phyloP scores from a whole-genome alignment of 441 rosid genomes.

The Erodium chrysanthum region DNA sequence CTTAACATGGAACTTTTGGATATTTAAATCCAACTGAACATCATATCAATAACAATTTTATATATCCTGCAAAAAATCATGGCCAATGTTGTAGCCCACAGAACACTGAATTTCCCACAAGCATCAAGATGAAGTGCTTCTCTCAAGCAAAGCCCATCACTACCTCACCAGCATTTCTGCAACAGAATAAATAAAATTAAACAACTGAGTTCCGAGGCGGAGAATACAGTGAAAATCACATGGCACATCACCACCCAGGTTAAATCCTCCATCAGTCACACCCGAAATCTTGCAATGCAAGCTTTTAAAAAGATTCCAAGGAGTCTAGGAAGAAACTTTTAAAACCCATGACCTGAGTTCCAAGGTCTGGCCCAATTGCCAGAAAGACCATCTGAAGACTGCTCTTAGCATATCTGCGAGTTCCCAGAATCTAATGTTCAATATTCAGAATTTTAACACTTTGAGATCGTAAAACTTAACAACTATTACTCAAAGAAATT shows the following conservation, averaged over 20 bases:
- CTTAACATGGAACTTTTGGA: slow-evolving; percentile 9
- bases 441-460: slow-evolving; percentile 38
- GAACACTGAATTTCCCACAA: slow-evolving; percentile 35
- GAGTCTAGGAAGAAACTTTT: slow-evolving; percentile 37
- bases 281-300: slow-evolving; percentile 43
- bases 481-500: slow-evolving; percentile 7
- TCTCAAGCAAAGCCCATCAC: slow-evolving; percentile 50
- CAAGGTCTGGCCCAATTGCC: slow-evolving; percentile 57
- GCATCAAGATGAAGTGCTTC: slow-evolving; percentile 44
- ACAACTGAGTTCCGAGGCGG: slow-evolving; percentile 32
- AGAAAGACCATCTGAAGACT: slow-evolving; percentile 55
- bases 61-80: slow-evolving; percentile 29
- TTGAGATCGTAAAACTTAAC: slow-evolving; percentile 24
- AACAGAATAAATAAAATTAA: slow-evolving; percentile 50
- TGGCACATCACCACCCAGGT: slow-evolving; percentile 32
- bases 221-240: slow-evolving; percentile 36
- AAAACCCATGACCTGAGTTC: slow-evolving; percentile 51
- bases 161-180: slow-evolving; percentile 61
- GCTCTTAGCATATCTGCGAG: slow-evolving; percentile 69
- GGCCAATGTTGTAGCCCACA: slow-evolving; percentile 35
- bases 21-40: slow-evolving; percentile 15
- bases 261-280: slow-evolving; percentile 41
- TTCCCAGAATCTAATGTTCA: slow-evolving; percentile 68
- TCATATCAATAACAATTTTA: slow-evolving; percentile 4
- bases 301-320: slow-evolving; percentile 32